These are phyloP conservation scores for Stevia rebaudiana DNA, from an alignment of 140 eudicot species.

Conservation along the genomic window DNA sequence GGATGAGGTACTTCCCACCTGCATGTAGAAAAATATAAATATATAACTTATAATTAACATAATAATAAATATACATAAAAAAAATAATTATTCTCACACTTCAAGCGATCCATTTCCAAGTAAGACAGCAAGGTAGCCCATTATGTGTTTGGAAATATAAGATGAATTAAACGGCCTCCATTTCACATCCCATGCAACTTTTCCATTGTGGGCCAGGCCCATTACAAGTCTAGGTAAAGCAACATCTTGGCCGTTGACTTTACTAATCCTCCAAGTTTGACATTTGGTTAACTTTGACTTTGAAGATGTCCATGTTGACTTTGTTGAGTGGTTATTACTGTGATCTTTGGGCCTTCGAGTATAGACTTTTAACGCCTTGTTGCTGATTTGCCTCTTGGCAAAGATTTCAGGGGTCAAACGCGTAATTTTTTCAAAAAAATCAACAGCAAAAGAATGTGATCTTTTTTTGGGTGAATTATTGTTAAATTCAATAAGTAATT, in stretches of 20 bases:
- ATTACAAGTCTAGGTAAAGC: conserved; percentile 78
- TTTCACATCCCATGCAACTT: conserved; percentile 96
- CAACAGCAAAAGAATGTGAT: conserved; percentile 40
- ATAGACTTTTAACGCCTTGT: conserved; percentile 2
- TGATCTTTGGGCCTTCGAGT: conserved; percentile 14
- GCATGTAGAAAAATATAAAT: neutral
- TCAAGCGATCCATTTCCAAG: conserved; percentile 96
- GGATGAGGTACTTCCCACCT: conserved; percentile 96
- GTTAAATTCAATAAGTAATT: conserved; percentile 34
- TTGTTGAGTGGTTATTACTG: conserved; percentile 7
- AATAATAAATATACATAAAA: neutral
- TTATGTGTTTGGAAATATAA: conserved; percentile 34
- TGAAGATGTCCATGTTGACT: neutral
- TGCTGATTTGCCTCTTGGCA: neutral
- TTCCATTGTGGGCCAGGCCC: conserved; percentile 93
- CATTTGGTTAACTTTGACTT: conserved; percentile 17
- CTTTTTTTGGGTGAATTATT: neutral
- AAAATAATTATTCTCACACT: conserved; percentile 57
- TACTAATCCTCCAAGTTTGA: conserved; percentile 13
- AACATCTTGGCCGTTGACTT: conserved; percentile 32
- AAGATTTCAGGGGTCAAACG: conserved; percentile 9
- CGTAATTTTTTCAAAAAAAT: conserved; percentile 18
- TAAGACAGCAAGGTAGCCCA: conserved; percentile 93
- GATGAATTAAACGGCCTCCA: conserved; percentile 58
- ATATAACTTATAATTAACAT: neutral